Base-by-base conservation (phyloP, 2,329 filamentous ascomycete genomes). In the Ascochyta clinopodiicola region DNA sequence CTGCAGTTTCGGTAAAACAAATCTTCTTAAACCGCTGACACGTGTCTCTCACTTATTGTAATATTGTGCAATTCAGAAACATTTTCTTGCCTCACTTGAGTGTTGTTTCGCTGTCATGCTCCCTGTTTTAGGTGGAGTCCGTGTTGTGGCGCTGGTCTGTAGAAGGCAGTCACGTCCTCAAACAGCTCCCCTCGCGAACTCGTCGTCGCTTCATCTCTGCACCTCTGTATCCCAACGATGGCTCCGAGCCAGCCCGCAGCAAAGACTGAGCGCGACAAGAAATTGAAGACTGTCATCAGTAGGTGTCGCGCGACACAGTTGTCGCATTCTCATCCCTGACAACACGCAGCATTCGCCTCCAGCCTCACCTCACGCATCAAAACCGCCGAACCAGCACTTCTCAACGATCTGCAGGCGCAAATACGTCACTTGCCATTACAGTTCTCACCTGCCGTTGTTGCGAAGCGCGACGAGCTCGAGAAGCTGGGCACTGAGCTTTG, bases 401-500 rank as follows among this genome's bases (percentile, higher is more conserved):
- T 70, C 12, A 62, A 68, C 15, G 66, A 76, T 3, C 69, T 84
- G 0, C 69, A 75, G 27, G 51, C 68, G 2, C 76, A 83, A 17
- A 72, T 84, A 25, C 73, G 79, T 31, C 73, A 71, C 7, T 75
- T 77, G 2, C 74, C 70, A 7, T 61, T 75, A 7, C 61, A 42
- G 29, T 34, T 57, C 6, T 70, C 66, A 4, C 60, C 69, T 2
- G 45, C 66, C 29, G 60, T 72, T 22, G 62, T 68, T 4, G 61
- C 72, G 4, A 78, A 72, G 48, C 76, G 78, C 37, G 72, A 76
- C 22, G 79, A 83, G 5, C 75, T 91, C 3, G 87, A 90, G 57
- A 71, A 62, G 5, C 62, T 79, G 6, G 89, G 84, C 51, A 81
- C 83, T 0, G 77, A 78, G 22, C 75, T 92, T 7, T 92, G 88